Percentiles rank a stretch among this genome's conserved stretches.
These are phyloP conservation scores for Pseudogymnoascus sp. DNA, from an alignment of 2,329 filamentous ascomycete species.

Conservation along the genomic window DNA sequence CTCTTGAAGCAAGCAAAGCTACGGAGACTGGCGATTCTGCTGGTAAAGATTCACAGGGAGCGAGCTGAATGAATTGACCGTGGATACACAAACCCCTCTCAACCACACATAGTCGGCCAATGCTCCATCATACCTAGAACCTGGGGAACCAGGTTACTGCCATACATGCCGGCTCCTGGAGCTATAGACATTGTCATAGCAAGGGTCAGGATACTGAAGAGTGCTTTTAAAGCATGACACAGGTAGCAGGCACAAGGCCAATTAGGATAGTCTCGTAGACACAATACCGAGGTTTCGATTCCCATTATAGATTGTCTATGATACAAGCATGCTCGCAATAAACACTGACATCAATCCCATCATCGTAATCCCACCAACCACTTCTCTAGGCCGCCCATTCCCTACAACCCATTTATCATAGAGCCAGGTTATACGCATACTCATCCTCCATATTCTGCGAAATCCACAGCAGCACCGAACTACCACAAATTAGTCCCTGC, in stretches of 20 bases:
- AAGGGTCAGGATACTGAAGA: neutral
- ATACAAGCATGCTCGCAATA: constrained; percentile 12
- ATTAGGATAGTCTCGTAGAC: constrained; percentile 15
- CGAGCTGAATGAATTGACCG: neutral
- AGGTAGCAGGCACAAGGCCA: neutral
- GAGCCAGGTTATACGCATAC: constrained; percentile 58
- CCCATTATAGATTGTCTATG: constrained; percentile 8
- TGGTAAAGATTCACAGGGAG: neutral
- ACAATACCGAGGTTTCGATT: constrained; percentile 12
- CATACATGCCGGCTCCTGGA: neutral
- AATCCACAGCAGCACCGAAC: constrained; percentile 57
- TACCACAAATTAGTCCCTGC: constrained; percentile 23
- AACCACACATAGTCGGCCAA: neutral
- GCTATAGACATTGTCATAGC: neutral
- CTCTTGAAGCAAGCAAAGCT: neutral
- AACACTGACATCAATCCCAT: constrained; percentile 13
- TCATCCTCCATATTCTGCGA: constrained; percentile 67
- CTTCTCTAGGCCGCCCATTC: neutral
- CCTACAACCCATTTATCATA: constrained; percentile 32
- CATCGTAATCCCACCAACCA: neutral
- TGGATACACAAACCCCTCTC: neutral
- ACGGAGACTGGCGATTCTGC: neutral
- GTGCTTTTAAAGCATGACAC: neutral
- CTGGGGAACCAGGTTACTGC: neutral
- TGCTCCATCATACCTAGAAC: neutral